phyloP scores from a whole-genome alignment of 1,284 basidiomycete species.

The Inonotus obliquus region DNA sequence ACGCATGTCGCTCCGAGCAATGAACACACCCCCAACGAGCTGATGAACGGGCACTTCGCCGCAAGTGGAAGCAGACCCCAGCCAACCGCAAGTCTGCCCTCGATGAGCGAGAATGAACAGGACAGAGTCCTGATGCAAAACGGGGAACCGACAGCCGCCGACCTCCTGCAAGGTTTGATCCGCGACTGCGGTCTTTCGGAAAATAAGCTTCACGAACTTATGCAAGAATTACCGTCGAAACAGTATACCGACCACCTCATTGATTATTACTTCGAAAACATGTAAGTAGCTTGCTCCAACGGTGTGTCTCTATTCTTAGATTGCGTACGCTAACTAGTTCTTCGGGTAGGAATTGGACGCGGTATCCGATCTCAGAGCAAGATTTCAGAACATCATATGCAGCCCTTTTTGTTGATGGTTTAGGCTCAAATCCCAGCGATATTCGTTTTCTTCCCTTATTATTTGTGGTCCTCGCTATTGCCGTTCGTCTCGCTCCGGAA shows the following conservation, averaged over 20 bases:
- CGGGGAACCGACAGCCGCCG: constrained; percentile 65
- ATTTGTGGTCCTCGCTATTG: constrained; percentile 91
- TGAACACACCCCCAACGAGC: constrained; percentile 1
- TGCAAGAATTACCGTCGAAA: constrained; percentile 81
- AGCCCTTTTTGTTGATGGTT: constrained; percentile 72
- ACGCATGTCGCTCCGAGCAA: constrained; percentile 12
- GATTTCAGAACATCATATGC: constrained; percentile 81
- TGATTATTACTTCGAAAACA: constrained; percentile 70
- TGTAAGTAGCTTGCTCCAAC: constrained; percentile 43
- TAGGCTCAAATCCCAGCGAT: constrained; percentile 74
- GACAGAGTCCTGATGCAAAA: constrained; percentile 40
- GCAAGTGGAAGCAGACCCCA: constrained; percentile 7
- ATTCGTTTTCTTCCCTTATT: constrained; percentile 86
- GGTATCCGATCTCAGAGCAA: constrained; percentile 86
- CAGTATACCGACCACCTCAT: constrained; percentile 69
- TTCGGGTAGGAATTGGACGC: constrained; percentile 80
- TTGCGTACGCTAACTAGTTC: neutral
- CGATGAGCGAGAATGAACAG: constrained; percentile 25
- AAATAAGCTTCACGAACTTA: constrained; percentile 83
- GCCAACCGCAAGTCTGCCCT: constrained; percentile 9
- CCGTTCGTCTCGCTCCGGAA: constrained; percentile 82
- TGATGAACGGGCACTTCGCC: neutral
- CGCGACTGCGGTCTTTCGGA: constrained; percentile 88
- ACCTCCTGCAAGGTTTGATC: constrained; percentile 76
- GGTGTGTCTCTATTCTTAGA: constrained; percentile 1